Percentiles rank a stretch among this genome's conserved stretches.
Conservation (phyloP, 768 basidiomycete species). For the Mycena chlorophos region DNA sequence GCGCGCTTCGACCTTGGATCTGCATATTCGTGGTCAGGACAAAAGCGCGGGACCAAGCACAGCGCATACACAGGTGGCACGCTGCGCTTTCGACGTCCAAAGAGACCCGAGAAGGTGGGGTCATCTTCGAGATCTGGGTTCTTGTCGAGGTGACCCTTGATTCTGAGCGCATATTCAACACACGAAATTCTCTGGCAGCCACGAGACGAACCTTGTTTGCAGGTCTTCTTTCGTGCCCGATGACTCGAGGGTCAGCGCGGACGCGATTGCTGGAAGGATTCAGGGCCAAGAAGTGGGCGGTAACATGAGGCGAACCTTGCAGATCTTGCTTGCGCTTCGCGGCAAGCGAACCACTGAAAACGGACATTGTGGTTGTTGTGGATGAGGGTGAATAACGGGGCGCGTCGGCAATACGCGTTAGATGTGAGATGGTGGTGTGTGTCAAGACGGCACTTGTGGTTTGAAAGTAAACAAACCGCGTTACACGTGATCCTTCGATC, state of each 20-base stretch:
- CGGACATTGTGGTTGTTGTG: too few species aligned
- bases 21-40: conserved; percentile 14
- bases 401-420: not conserved
- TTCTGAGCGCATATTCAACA: conserved; percentile 60
- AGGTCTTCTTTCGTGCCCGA: not conserved
- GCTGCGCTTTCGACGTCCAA: conserved; percentile 43
- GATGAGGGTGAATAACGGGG: too few species aligned
- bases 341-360: too few species aligned
- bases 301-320: too few species aligned
- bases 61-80: conserved; percentile 37
- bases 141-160: conserved; percentile 60
- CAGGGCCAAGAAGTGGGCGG: too few species aligned
- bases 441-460: too few species aligned
- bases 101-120: conserved; percentile 58
- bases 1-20: conserved; percentile 32
- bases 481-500: conserved; percentile 25
- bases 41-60: conserved; percentile 19
- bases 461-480: too few species aligned
- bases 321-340: too few species aligned
- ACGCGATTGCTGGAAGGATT: not conserved
- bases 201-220: too few species aligned
- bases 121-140: conserved; percentile 60
- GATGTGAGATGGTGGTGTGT: not conserved
- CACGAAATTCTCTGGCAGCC: too few species aligned
- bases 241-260: not conserved